phyloP scores from a whole-genome alignment of 228 moss, liverwort and hornwort genomes.

The Sphagnum magellanicum region DNA sequence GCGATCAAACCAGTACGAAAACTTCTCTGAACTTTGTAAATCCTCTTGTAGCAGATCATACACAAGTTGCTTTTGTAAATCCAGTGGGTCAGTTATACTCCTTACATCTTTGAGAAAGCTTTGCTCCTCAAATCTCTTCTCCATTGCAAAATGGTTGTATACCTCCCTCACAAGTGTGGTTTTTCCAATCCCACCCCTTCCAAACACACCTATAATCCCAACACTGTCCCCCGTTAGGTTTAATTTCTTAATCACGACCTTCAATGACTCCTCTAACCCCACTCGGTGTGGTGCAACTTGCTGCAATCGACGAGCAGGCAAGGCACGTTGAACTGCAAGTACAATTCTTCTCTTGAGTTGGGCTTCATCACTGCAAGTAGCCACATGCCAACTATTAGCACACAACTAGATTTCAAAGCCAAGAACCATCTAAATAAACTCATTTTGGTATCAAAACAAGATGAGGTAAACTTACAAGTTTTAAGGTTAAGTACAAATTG shows the following conservation, averaged over 20 bases:
- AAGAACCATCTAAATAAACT: too few relatives aligned
- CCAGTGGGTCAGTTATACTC: neutral
- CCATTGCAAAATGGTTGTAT: slow-evolving; percentile 11
- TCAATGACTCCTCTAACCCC: neutral
- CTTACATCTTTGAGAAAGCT: slow-evolving; percentile 6
- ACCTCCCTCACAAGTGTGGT: slow-evolving; percentile 26
- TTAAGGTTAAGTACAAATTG: too few relatives aligned
- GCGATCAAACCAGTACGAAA: neutral
- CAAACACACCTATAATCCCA: slow-evolving; percentile 19
- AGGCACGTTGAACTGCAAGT: too few relatives aligned
- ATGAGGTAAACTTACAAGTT: too few relatives aligned
- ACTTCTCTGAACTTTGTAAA: neutral
- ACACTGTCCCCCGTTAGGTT: slow-evolving; percentile 10
- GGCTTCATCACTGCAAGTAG: too few relatives aligned
- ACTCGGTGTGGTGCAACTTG: neutral
- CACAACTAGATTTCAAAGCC: too few relatives aligned
- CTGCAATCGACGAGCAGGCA: too few relatives aligned
- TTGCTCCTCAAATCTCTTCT: neutral
- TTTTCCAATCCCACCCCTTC: slow-evolving; percentile 40
- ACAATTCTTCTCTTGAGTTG: too few relatives aligned
- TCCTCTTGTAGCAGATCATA: slow-evolving; percentile 1
- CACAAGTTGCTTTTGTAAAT: slow-evolving; percentile 7
- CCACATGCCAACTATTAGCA: too few relatives aligned
- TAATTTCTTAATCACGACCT: neutral
- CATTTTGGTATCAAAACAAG: too few relatives aligned